phyloP scores from a whole-genome alignment of 257 asterid genomes.

The Fraxinus pennsylvanica region DNA sequence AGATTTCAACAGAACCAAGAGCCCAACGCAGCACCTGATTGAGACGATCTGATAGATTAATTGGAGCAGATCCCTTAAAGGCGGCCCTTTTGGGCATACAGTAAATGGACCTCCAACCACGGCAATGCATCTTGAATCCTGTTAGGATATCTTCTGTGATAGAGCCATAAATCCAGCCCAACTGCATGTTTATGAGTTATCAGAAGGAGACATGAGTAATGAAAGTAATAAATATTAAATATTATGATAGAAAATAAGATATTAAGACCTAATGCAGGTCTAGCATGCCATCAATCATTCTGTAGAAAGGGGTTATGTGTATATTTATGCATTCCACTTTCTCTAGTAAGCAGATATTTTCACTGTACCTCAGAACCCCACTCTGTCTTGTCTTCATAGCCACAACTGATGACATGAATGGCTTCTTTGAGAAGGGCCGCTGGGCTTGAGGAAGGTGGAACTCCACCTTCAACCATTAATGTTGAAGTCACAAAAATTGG shows the following conservation, averaged over 20 bases:
- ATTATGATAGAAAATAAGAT: not conserved
- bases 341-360: not conserved
- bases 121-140: slow-evolving; percentile 96
- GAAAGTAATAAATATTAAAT: not conserved
- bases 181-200: slow-evolving; percentile 46
- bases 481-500: slow-evolving; percentile 88
- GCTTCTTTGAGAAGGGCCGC: slow-evolving; percentile 94
- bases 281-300: not conserved
- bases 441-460: slow-evolving; percentile 97
- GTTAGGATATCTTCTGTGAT: slow-evolving; percentile 94
- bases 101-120: slow-evolving; percentile 94
- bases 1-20: slow-evolving; percentile 89
- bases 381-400: slow-evolving; percentile 96
- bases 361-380: slow-evolving; percentile 85
- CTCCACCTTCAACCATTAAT: slow-evolving; percentile 90
- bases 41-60: slow-evolving; percentile 90
- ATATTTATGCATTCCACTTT: not conserved
- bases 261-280: not conserved
- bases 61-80: slow-evolving; percentile 91
- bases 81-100: slow-evolving; percentile 87
- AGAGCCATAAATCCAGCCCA: slow-evolving; percentile 96
- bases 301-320: not conserved
- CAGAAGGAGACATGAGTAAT: slow-evolving; percentile 9
- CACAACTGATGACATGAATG: slow-evolving; percentile 95
- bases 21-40: slow-evolving; percentile 97